Evolutionary conservation across 2,329 filamentous ascomycete species (phyloP).

Genomic region (Aschersonia sp.): DNA sequence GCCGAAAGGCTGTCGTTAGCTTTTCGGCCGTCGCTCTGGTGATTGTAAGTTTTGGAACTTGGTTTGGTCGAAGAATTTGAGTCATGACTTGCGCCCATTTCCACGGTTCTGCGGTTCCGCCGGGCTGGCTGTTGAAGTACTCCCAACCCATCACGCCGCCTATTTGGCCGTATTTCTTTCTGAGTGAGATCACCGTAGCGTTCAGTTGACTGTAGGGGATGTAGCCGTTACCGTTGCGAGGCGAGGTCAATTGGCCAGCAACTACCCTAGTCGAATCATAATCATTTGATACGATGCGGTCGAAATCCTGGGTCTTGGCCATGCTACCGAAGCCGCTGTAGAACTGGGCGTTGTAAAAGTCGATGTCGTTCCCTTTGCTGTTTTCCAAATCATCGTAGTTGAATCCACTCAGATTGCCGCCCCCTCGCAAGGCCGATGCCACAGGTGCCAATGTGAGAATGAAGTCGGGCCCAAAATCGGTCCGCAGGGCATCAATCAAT

Average conservation of each 20-base stretch:
- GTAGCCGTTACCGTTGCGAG: slow-evolving; percentile 44
- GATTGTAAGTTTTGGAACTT: slow-evolving; percentile 5
- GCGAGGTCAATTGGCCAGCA: slow-evolving; percentile 63
- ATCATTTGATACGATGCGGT: slow-evolving; percentile 37
- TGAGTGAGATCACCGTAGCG: slow-evolving; percentile 22
- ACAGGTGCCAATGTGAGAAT: slow-evolving; percentile 70
- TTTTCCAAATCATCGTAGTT: slow-evolving; percentile 57
- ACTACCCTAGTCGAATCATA: slow-evolving; percentile 61
- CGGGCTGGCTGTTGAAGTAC: slow-evolving; percentile 54
- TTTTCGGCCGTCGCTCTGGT: slow-evolving; percentile 3
- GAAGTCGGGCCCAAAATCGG: slow-evolving; percentile 53
- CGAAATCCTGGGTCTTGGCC: slow-evolving; percentile 24
- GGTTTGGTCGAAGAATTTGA: slow-evolving; percentile 13
- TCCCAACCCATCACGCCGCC: slow-evolving; percentile 89
- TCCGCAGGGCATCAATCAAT: slow-evolving; percentile 48
- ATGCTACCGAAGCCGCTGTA: slow-evolving; percentile 70
- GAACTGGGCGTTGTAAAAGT: slow-evolving; percentile 79
- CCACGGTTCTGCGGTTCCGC: slow-evolving; percentile 46
- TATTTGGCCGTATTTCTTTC: slow-evolving; percentile 44
- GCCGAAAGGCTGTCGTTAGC: slow-evolving; percentile 3
- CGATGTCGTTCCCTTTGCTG: slow-evolving; percentile 44
- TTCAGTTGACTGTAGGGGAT: slow-evolving; percentile 29
- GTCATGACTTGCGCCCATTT: slow-evolving; percentile 48
- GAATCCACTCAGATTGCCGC: slow-evolving; percentile 59
- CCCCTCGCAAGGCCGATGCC: slow-evolving; percentile 47